Percentiles rank a stretch among this genome's conserved stretches.
Conservation (phyloP, 2,329 filamentous ascomycete species). For the Sporothrix schenckii region DNA sequence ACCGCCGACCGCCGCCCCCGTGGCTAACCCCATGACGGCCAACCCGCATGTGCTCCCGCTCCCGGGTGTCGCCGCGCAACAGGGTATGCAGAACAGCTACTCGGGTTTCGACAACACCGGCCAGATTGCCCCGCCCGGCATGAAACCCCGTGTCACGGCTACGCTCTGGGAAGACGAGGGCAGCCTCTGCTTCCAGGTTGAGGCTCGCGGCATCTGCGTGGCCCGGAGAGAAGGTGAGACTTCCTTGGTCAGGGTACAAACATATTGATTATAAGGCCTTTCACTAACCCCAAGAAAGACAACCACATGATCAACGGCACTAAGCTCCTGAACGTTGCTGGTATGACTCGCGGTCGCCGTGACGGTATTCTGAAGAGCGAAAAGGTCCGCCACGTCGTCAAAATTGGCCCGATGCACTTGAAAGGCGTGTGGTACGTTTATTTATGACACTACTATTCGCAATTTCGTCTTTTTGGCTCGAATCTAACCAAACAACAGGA, state of each 20-base stretch:
- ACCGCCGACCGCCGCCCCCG: conserved; percentile 70
- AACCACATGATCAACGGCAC: conserved; percentile 99
- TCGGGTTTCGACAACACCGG: conserved; percentile 76
- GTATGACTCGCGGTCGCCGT: conserved; percentile 93
- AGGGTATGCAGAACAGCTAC: conserved; percentile 58
- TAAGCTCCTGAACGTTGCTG: conserved; percentile 93
- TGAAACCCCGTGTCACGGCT: conserved; percentile 95
- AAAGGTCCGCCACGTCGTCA: conserved; percentile 94
- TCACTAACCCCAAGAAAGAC: conserved; percentile 55
- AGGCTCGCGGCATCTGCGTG: conserved; percentile 93
- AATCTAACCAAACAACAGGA: conserved; percentile 60
- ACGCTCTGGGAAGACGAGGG: conserved; percentile 99
- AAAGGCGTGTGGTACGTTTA: conserved; percentile 88
- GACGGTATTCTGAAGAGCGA: conserved; percentile 98
- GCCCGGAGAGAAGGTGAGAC: conserved; percentile 82
- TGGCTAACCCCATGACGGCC: conserved; percentile 69
- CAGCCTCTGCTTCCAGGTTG: conserved; percentile 95
- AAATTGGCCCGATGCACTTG: conserved; percentile 98
- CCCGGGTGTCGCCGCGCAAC: conserved; percentile 59
- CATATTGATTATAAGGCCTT: neutral
- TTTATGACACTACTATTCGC: neutral
- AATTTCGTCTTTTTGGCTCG: conserved; percentile 16
- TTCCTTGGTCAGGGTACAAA: neutral
- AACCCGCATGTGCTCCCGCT: conserved; percentile 69
- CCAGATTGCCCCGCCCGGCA: conserved; percentile 86